A percentile compares a stretch with the other conserved stretches of the same genome.
These are phyloP conservation scores for Dendrobium catenatum DNA, from an alignment of 106 monocot species.

Conservation along the genomic window DNA sequence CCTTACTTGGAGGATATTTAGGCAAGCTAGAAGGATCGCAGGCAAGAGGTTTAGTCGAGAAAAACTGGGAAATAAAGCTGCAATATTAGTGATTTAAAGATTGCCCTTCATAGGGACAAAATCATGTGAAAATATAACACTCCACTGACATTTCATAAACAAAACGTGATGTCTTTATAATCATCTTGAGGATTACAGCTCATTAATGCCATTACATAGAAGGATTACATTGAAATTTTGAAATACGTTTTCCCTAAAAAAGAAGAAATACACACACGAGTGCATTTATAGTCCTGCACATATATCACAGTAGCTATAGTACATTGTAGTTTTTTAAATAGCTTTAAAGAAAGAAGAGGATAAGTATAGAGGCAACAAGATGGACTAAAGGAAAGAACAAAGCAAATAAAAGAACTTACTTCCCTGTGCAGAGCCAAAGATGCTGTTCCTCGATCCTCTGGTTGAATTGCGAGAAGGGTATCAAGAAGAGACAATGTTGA, in stretches of 20 bases:
- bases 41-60: constrained; percentile 37
- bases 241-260: no score
- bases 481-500: constrained; percentile 46
- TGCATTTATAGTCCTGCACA: background rate
- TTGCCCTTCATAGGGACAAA: background rate
- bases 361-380: background rate
- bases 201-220: background rate
- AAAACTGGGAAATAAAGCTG: constrained; percentile 26
- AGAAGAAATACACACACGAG: background rate
- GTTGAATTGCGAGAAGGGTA: constrained; percentile 46
- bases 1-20: constrained; percentile 81
- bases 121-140: background rate
- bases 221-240: background rate
- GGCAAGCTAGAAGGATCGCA: constrained; percentile 65
- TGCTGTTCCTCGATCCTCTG: constrained; percentile 44
- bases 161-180: background rate
- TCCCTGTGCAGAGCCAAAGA: constrained; percentile 51
- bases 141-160: background rate
- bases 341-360: no score
- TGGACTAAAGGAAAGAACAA: background rate
- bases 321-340: background rate
- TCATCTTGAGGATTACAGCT: background rate
- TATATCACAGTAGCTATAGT: background rate
- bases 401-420: constrained; percentile 18
- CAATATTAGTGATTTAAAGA: background rate